Percentiles rank a stretch among this genome's conserved stretches.
Evolutionary conservation across 2,329 filamentous ascomycete genomes (phyloP).

Genomic region (Colletotrichum orbiculare): DNA sequence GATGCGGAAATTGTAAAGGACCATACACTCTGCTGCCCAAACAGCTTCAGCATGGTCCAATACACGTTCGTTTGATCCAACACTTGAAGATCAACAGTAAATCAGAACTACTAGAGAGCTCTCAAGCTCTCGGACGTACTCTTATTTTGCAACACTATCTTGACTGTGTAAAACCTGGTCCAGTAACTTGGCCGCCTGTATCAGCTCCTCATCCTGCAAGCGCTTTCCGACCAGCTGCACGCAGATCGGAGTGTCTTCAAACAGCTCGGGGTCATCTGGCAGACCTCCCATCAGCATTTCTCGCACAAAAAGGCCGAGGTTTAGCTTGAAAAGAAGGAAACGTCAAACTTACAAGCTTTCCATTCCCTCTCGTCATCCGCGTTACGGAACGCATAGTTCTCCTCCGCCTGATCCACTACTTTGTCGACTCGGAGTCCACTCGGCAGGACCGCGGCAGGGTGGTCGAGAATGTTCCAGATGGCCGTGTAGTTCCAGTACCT

Average conservation of each 20-base stretch:
- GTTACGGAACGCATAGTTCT: constrained; percentile 1
- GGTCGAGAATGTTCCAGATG: constrained; percentile 26
- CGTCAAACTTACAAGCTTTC: constrained; percentile 25
- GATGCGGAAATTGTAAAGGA: too few species aligned
- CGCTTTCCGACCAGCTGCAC: constrained; percentile 25
- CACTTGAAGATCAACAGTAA: too few species aligned
- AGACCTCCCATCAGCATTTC: background rate
- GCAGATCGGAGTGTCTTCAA: constrained; percentile 12
- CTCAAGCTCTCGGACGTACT: too few species aligned
- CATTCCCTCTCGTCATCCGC: constrained; percentile 8
- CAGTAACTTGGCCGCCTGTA: constrained; percentile 24
- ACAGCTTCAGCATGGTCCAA: too few species aligned
- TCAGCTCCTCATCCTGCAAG: constrained; percentile 28
- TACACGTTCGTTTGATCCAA: too few species aligned
- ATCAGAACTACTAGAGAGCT: too few species aligned
- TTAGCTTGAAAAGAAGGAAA: background rate
- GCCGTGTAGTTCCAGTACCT: constrained; percentile 25
- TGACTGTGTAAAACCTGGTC: background rate
- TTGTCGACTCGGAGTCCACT: constrained; percentile 18
- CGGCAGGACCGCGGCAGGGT: constrained; percentile 19
- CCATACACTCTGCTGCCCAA: too few species aligned
- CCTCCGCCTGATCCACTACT: background rate
- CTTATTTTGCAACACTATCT: too few species aligned
- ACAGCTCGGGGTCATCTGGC: constrained; percentile 21
- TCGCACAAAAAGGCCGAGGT: background rate